Base-by-base conservation (phyloP, 164 flowering plant species). In the Buxus sempervirens region DNA sequence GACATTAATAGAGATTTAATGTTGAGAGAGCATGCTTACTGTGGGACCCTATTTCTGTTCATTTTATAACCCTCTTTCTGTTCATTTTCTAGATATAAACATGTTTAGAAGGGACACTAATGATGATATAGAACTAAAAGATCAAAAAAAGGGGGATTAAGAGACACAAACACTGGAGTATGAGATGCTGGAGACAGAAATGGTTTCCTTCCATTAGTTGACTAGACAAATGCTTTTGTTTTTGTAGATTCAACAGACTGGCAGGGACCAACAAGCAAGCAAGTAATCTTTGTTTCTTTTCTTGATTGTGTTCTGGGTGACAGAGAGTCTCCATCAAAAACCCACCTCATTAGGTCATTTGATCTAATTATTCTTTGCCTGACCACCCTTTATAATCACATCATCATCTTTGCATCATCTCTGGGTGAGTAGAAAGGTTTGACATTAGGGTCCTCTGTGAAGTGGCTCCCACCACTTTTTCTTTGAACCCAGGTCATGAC, bases 361-460 rank as follows among this genome's bases (percentile, higher is more conserved):
- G 55, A 55, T 56, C 18, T 56, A 66, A 67, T 66, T 67, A 20
- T 66, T 54, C 24, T 75, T 57, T 25, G 26, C 9, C 25, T 57
- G 14, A n/a, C 23, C 58, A 20, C 19, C 23, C 23, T 20, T 20
- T n/a, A 18, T 54, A 75, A 79, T 79, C 79, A 79, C 73, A 72
- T 70, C 64, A 79, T 79, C 79, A 79, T 76, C 70, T 70, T 61
- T 62, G 15, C 58, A 75, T 75, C 73, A 78, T 65, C 0, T 25
- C 23, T 20, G 19, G 8, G 1, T 22, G 32, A n/a, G 25, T 21
- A 63, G 10, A 36, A 69, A 22, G 16, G 25, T 41, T 59, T n/a
- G 27, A 16, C 10, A 9, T 22, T 42, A 20, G 23, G 22, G 19
- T 23, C 10, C 56, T 54, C 56, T 54, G 16, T 54, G 21, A 18